phyloP scores from a whole-genome alignment of 768 basidiomycete genomes.

The Tulasnella sp. region DNA sequence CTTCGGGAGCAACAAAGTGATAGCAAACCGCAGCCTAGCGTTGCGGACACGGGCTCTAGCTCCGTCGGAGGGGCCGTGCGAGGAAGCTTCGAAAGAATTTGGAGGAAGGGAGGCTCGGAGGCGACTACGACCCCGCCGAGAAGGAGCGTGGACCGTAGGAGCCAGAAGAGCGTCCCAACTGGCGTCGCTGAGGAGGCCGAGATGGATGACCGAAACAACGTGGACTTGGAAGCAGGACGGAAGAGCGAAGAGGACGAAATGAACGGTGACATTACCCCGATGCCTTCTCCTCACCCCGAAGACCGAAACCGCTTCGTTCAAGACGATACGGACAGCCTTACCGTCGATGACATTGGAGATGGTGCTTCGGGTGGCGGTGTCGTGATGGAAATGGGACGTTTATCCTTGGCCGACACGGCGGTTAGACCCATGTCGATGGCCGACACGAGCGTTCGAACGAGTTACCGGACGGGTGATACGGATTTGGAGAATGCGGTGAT shows the following conservation, averaged over 20 bases:
- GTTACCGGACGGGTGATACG: neutral
- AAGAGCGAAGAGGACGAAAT: constrained; percentile 7
- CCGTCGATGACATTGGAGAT: constrained; percentile 7
- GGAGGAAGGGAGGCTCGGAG: constrained; percentile 30
- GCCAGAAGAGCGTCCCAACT: neutral
- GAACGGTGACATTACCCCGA: neutral
- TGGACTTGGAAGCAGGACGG: neutral
- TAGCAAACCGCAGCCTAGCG: neutral
- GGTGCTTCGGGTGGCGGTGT: constrained; percentile 6
- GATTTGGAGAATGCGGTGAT: neutral
- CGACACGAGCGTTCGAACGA: neutral
- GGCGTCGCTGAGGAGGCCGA: constrained; percentile 20
- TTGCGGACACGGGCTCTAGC: neutral
- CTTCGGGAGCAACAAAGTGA: constrained; percentile 28
- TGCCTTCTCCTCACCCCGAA: neutral
- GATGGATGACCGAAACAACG: constrained; percentile 17
- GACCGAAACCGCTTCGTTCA: constrained; percentile 1
- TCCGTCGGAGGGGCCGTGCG: constrained; percentile 30
- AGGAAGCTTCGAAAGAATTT: constrained; percentile 49
- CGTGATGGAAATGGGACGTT: constrained; percentile 12
- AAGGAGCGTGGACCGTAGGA: neutral
- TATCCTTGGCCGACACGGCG: neutral
- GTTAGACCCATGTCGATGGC: neutral
- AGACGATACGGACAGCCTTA: neutral
- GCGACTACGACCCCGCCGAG: constrained; percentile 14